Evolutionary conservation across 148 eudicot species (phyloP).

Genomic region (Pharnaceum exiguum): DNA sequence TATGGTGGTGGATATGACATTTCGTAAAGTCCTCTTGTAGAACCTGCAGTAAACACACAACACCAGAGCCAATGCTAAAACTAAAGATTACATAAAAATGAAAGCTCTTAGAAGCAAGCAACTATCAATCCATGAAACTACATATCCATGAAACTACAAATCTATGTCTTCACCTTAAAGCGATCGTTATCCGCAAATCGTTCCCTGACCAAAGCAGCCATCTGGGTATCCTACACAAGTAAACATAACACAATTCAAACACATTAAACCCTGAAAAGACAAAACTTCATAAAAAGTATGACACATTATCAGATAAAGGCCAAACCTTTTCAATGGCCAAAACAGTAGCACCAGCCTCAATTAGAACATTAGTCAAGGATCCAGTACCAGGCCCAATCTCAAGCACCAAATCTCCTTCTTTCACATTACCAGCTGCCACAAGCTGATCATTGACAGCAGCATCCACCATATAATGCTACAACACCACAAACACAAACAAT

Average conservation of each 20-base stretch:
- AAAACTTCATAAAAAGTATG: not conserved
- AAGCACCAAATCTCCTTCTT: slow-evolving; percentile 82
- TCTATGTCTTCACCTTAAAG: slow-evolving; percentile 68
- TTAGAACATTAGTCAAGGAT: slow-evolving; percentile 72
- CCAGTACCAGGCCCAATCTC: slow-evolving; percentile 99
- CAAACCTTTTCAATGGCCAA: slow-evolving; percentile 73
- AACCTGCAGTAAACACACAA: slow-evolving; percentile 42
- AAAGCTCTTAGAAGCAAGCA: not conserved
- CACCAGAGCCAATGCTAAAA: not conserved
- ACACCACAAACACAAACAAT: slow-evolving; percentile 7
- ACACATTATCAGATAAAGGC: not conserved
- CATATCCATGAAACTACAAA: not conserved
- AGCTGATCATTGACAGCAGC: slow-evolving; percentile 66
- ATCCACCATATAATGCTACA: slow-evolving; percentile 95
- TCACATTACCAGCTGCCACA: slow-evolving; percentile 56
- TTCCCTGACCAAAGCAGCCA: slow-evolving; percentile 79
- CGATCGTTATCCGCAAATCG: slow-evolving; percentile 51
- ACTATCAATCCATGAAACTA: not conserved
- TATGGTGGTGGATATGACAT: slow-evolving; percentile 69
- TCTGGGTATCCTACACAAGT: slow-evolving; percentile 66
- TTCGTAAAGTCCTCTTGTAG: slow-evolving; percentile 83
- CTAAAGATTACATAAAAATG: not conserved
- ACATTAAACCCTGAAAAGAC: slow-evolving; percentile 2
- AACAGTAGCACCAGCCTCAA: slow-evolving; percentile 66
- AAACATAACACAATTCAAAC: slow-evolving; percentile 5